These are phyloP conservation scores for Cucumis cinereus DNA, from an alignment of 306 rosid species.

Conservation along the genomic window DNA sequence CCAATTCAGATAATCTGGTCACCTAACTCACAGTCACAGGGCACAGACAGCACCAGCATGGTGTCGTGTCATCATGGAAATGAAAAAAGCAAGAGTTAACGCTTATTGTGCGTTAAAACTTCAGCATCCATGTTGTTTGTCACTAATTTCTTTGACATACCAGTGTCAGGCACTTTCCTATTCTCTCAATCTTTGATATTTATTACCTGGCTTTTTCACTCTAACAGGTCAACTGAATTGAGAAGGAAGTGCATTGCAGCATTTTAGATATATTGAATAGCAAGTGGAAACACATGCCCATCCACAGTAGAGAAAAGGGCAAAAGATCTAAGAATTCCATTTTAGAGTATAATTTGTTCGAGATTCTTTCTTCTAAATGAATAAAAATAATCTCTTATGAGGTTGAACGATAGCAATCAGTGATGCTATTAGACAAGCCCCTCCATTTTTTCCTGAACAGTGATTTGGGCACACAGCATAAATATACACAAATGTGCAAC, in stretches of 20 bases:
- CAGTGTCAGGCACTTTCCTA: background rate
- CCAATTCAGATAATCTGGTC: constrained; percentile 42
- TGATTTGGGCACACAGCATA: background rate
- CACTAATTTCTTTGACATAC: background rate
- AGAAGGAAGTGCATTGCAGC: background rate
- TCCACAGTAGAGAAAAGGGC: background rate
- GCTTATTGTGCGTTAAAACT: constrained; percentile 70
- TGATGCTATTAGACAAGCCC: too few species aligned
- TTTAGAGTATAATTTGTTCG: background rate
- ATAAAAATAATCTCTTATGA: background rate
- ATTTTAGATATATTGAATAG: background rate
- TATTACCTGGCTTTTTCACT: background rate
- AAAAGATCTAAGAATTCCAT: background rate
- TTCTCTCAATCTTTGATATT: background rate
- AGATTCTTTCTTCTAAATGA: too few species aligned
- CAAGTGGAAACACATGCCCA: background rate
- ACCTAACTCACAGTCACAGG: constrained; percentile 14
- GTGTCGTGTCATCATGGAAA: constrained; percentile 40
- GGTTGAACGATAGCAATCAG: background rate
- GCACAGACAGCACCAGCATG: constrained; percentile 22
- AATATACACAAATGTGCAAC: background rate
- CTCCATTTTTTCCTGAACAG: background rate
- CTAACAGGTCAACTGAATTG: background rate
- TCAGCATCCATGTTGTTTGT: constrained; percentile 25
- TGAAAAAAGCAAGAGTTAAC: constrained; percentile 55